Percentiles rank a stretch among this genome's conserved stretches.
These are phyloP conservation scores for Lanmaoa pseudosensibilis DNA, from an alignment of 768 basidiomycete genomes.

Conservation along the genomic window DNA sequence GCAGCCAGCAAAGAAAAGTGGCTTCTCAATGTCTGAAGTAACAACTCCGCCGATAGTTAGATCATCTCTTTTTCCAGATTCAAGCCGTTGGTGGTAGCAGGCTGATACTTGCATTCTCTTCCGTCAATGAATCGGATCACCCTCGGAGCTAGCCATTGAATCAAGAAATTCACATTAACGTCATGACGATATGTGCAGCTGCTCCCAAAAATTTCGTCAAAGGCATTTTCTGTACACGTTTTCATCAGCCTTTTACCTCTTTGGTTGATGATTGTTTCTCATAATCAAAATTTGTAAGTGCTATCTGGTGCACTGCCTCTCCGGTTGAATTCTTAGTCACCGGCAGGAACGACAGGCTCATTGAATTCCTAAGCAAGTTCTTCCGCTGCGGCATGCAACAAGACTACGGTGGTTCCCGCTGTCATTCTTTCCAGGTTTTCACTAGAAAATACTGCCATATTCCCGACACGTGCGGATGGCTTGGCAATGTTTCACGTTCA, in stretches of 20 bases:
- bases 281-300: neutral
- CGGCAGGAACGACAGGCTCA: constrained; percentile 8
- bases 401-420: neutral
- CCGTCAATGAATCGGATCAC: neutral
- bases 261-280: neutral
- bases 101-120: neutral
- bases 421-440: neutral
- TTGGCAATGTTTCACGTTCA: neutral
- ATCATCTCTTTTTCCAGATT: neutral
- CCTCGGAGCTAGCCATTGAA: neutral
- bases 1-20: neutral
- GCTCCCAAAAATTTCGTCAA: too few relatives aligned
- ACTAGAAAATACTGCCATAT: neutral
- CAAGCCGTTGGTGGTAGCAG: neutral
- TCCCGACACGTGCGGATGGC: neutral
- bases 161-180: neutral
- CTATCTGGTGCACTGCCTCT: neutral
- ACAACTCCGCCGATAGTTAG: neutral
- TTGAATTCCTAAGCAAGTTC: neutral
- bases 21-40: neutral
- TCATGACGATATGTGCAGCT: neutral
- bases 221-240: neutral
- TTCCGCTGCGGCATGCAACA: neutral
- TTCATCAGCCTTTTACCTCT: too few relatives aligned
- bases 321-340: constrained; percentile 7